Percentiles rank a stretch among this genome's conserved stretches.
phyloP scores from a whole-genome alignment of 805 yeast species.

The Saccharomycopsis lassenensis region DNA sequence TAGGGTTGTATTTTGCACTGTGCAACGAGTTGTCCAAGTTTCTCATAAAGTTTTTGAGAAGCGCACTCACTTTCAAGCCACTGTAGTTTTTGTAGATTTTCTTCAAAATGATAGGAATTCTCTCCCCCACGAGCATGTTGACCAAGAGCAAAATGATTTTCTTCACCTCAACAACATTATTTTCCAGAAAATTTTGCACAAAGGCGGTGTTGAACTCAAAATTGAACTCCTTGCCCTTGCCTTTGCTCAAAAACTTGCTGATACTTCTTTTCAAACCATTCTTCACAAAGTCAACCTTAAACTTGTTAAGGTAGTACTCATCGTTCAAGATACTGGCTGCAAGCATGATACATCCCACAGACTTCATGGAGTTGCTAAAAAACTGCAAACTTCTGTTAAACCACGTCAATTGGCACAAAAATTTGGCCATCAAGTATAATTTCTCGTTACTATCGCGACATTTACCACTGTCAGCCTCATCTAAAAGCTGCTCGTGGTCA shows the following conservation, averaged over 20 bases:
- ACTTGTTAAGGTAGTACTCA: neutral
- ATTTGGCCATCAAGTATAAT: constrained; percentile 28
- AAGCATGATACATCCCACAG: constrained; percentile 38
- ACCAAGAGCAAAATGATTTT: constrained; percentile 8
- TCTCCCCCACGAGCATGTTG: constrained; percentile 3
- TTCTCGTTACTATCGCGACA: too few species aligned
- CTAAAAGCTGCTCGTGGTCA: neutral
- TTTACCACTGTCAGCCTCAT: neutral
- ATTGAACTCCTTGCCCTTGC: constrained; percentile 1
- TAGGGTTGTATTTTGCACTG: constrained; percentile 1
- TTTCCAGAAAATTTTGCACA: constrained; percentile 5
- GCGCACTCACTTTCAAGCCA: neutral
- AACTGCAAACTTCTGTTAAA: constrained; percentile 39
- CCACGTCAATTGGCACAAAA: constrained; percentile 42
- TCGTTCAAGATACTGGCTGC: constrained; percentile 38
- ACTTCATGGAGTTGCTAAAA: constrained; percentile 35
- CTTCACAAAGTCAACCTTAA: constrained; percentile 4
- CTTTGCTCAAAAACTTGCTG: neutral
- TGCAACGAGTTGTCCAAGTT: constrained; percentile 3
- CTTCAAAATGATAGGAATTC: constrained; percentile 1
- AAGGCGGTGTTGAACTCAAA: constrained; percentile 9
- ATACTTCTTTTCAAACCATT: constrained; percentile 1
- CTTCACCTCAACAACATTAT: constrained; percentile 2
- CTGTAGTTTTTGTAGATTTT: constrained; percentile 1
- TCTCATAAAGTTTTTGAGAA: neutral